phyloP scores from a whole-genome alignment of 495 filamentous ascomycete species.

The Acidomyces sp. region DNA sequence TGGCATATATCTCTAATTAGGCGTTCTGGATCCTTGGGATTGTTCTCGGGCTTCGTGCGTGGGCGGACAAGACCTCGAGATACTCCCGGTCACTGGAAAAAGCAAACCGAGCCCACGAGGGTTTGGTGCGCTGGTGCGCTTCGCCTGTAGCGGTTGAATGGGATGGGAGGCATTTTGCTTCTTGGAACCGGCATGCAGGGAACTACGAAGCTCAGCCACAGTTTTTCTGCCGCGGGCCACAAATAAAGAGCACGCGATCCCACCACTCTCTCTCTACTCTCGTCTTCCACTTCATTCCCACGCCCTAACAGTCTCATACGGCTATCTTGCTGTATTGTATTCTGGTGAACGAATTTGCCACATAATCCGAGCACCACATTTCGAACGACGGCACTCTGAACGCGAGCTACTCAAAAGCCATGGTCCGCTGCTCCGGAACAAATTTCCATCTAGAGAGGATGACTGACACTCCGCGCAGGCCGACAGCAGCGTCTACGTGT shows the following conservation, averaged over 20 bases:
- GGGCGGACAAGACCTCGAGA: too few species aligned
- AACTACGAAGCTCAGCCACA: too few species aligned
- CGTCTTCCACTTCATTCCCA: background rate
- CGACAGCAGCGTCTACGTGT: constrained; percentile 25
- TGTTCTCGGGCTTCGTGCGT: too few species aligned
- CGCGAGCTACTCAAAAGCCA: background rate
- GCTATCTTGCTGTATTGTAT: background rate
- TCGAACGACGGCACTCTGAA: background rate
- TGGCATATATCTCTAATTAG: too few species aligned
- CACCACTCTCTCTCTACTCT: background rate
- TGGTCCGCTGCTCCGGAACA: background rate
- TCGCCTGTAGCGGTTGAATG: too few species aligned
- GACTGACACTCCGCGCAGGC: constrained; percentile 17
- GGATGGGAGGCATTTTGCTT: too few species aligned
- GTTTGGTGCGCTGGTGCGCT: too few species aligned
- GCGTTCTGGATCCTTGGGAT: too few species aligned
- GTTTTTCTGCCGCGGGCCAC: too few species aligned
- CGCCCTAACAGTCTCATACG: background rate
- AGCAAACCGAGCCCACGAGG: too few species aligned
- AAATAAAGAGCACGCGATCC: background rate
- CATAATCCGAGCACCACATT: background rate
- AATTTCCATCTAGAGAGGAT: background rate
- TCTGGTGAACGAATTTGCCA: background rate
- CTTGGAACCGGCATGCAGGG: too few species aligned
- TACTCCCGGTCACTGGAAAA: too few species aligned